Evolutionary conservation across 2,329 filamentous ascomycete genomes (phyloP).

Genomic region (Sclerotinia sclerotiorum): DNA sequence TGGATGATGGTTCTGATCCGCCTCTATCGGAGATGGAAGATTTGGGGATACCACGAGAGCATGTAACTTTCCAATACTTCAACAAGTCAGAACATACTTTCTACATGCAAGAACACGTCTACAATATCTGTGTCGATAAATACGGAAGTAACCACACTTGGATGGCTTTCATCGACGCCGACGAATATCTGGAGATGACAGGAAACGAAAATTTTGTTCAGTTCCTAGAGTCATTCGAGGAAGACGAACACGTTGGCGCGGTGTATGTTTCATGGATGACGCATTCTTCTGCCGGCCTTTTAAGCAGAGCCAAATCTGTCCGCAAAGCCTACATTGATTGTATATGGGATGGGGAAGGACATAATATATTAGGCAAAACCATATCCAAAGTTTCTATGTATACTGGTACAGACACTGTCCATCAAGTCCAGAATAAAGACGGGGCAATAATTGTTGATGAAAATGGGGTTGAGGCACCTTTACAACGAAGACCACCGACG

Average conservation of each 20-base stretch:
- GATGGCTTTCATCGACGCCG: constrained; percentile 40
- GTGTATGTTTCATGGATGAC: constrained; percentile 41
- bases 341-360: constrained; percentile 35
- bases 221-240: constrained; percentile 36
- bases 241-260: constrained; percentile 35
- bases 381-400: constrained; percentile 36
- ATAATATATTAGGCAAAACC: constrained; percentile 40
- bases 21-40: constrained; percentile 30
- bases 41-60: constrained; percentile 29
- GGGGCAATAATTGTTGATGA: constrained; percentile 36
- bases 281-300: constrained; percentile 38
- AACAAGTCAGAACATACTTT: constrained; percentile 10
- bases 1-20: constrained; percentile 37
- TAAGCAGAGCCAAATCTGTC: constrained; percentile 34
- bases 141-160: constrained; percentile 39
- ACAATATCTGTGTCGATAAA: constrained; percentile 30
- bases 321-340: constrained; percentile 39
- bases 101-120: constrained; percentile 30
- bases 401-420: constrained; percentile 10
- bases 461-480: constrained; percentile 30
- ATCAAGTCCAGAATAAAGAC: constrained; percentile 32
- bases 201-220: constrained; percentile 35
- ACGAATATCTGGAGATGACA: constrained; percentile 40
- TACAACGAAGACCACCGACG: constrained; percentile 35
- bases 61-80: constrained; percentile 33